Evolutionary conservation across 129 eudicot species (phyloP).

Genomic region (Logfia minima): DNA sequence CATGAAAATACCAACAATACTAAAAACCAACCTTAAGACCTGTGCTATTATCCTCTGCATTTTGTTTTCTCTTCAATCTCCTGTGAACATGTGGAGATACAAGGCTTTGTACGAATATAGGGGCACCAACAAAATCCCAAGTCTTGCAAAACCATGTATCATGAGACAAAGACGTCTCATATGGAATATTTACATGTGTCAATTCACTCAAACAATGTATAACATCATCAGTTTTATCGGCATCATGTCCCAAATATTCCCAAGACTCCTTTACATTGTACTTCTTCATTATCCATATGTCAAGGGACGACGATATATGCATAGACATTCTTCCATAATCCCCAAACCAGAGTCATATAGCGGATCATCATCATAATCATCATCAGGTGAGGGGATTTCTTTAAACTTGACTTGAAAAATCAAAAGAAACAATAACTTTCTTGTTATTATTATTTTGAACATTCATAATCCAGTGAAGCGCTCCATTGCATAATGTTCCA

Average conservation of each 20-base stretch:
- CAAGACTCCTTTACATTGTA: background rate
- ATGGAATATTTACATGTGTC: background rate
- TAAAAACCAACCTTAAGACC: too few relatives aligned
- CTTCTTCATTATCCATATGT: slow-evolving; percentile 2
- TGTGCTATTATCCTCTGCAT: too few relatives aligned
- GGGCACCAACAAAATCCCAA: background rate
- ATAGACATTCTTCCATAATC: background rate
- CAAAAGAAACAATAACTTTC: background rate
- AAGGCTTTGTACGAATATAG: slow-evolving; percentile 9
- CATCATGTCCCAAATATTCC: too few relatives aligned
- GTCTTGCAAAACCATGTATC: background rate
- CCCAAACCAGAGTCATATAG: background rate
- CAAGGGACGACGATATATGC: background rate
- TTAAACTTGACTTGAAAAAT: background rate
- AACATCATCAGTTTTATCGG: background rate
- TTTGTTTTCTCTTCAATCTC: background rate
- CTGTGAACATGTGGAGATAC: slow-evolving; percentile 3
- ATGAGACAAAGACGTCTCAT: background rate
- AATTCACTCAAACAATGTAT: background rate
- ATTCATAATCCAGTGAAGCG: slow-evolving; percentile 10
- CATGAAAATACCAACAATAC: too few relatives aligned
- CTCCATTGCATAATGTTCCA: background rate
- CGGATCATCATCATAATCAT: background rate
- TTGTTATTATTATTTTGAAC: background rate
- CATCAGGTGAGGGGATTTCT: background rate